phyloP scores from a whole-genome alignment of 768 basidiomycete genomes.

The Mycena polygramma region DNA sequence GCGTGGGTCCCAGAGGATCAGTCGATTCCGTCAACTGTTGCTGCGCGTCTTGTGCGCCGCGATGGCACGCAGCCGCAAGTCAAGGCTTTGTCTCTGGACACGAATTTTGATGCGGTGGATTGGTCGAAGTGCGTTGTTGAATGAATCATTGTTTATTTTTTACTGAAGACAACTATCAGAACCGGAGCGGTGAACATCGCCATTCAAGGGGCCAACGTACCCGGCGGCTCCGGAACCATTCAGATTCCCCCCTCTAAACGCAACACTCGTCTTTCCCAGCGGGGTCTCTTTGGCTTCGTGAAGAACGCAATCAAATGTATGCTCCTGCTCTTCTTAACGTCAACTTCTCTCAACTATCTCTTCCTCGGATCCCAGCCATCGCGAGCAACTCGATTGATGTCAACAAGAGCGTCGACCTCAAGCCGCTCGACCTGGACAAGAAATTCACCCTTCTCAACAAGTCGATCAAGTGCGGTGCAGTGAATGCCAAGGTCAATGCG shows the following conservation, averaged over 20 bases:
- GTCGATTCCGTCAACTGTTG: constrained; percentile 25
- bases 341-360: too few species aligned
- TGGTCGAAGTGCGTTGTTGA: constrained; percentile 26
- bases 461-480: constrained; percentile 38
- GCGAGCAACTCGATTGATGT: constrained; percentile 35
- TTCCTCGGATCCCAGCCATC: background rate
- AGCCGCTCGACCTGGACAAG: constrained; percentile 49
- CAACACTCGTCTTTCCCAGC: constrained; percentile 23
- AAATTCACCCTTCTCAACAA: constrained; percentile 46
- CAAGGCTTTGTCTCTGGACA: constrained; percentile 33
- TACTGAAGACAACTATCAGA: background rate
- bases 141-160: background rate
- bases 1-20: constrained; percentile 42
- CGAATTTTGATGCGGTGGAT: constrained; percentile 31
- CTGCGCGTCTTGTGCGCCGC: constrained; percentile 29
- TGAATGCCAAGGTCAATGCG: constrained; percentile 1
- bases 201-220: constrained; percentile 28
- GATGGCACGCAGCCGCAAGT: constrained; percentile 25
- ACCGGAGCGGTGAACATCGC: constrained; percentile 31
- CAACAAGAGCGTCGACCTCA: constrained; percentile 46
- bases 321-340: background rate
- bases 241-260: constrained; percentile 24
- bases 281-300: constrained; percentile 13
- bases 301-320: constrained; percentile 10
- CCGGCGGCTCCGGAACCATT: constrained; percentile 22